phyloP scores from a whole-genome alignment of 2,329 filamentous ascomycete species.

The Aspergillus quadricinctus region DNA sequence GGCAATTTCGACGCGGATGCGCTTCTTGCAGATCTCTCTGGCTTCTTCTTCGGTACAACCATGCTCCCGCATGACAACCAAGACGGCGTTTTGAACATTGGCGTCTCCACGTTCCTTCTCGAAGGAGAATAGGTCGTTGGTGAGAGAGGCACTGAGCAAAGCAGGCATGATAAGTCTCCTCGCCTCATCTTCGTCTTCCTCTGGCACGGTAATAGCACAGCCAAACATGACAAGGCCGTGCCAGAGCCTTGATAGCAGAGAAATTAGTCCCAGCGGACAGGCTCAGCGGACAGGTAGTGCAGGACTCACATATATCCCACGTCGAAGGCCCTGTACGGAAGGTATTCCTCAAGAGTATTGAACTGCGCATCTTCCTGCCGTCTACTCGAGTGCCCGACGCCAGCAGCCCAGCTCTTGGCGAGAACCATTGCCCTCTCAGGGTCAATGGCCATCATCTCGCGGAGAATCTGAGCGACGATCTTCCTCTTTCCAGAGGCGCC shows the following conservation, averaged over 20 bases:
- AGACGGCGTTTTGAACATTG: constrained; percentile 37
- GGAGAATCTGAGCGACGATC: constrained; percentile 16
- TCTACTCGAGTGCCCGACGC: background rate
- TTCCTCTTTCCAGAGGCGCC: constrained; percentile 13
- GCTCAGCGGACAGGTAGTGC: no score
- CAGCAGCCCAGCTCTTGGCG: constrained; percentile 23
- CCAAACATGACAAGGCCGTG: constrained; percentile 36
- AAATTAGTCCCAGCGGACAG: no score
- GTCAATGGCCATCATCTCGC: constrained; percentile 28
- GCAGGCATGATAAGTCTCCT: constrained; percentile 25
- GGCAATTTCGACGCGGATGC: constrained; percentile 21
- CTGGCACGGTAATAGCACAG: constrained; percentile 35
- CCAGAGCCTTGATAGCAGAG: constrained; percentile 18
- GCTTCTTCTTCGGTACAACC: constrained; percentile 24
- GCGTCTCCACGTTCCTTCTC: constrained; percentile 33
- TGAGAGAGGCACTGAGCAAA: constrained; percentile 28
- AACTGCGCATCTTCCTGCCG: constrained; percentile 13
- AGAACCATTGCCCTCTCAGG: constrained; percentile 16
- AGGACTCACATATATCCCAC: constrained; percentile 20
- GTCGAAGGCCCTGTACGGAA: constrained; percentile 24
- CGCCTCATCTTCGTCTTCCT: constrained; percentile 29
- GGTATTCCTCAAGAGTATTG: constrained; percentile 22
- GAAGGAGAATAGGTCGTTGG: constrained; percentile 41
- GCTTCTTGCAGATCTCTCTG: constrained; percentile 16
- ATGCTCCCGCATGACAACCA: constrained; percentile 38